A percentile compares a stretch with the other conserved stretches of the same genome.
These are phyloP conservation scores for Cetradonia linearis DNA, from an alignment of 495 filamentous ascomycete species.

Conservation along the genomic window DNA sequence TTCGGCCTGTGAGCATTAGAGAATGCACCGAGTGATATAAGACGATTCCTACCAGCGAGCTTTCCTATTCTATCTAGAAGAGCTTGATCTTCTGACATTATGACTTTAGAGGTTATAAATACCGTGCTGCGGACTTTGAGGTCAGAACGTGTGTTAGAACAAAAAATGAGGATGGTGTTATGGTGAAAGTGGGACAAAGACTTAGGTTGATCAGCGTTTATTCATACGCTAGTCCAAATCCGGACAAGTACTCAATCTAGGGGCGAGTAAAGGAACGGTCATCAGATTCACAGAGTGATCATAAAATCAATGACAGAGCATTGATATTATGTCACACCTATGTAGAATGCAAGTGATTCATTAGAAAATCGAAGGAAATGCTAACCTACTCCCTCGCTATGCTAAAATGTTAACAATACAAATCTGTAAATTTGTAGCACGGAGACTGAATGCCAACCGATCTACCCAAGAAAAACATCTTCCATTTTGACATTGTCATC, in stretches of 20 bases:
- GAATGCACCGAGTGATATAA: conserved; percentile 21
- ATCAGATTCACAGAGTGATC: not conserved
- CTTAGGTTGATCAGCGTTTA: not conserved
- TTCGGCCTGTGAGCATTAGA: conserved; percentile 51
- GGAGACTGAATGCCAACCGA: not conserved
- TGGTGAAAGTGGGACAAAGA: not conserved
- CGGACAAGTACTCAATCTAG: not conserved
- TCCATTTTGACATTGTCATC: conserved; percentile 71
- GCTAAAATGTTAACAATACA: not conserved
- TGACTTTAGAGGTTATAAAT: conserved; percentile 1
- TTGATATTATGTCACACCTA: not conserved
- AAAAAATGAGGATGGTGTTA: not conserved
- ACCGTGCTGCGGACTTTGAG: not conserved
- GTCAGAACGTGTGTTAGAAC: conserved; percentile 6
- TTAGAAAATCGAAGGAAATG: not conserved
- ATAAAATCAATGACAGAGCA: not conserved
- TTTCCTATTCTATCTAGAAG: conserved; percentile 65
- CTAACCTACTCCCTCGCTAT: conserved; percentile 12
- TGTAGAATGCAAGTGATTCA: not conserved
- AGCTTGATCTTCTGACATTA: conserved; percentile 66
- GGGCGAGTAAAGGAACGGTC: not conserved
- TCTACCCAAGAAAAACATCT: conserved; percentile 41
- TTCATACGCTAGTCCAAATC: not conserved
- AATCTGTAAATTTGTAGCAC: not conserved
- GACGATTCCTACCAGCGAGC: conserved; percentile 52